Evolutionary conservation across 192 early-diverging fungal genomes (phyloP).

Genomic region (Funneliformis geosporum): DNA sequence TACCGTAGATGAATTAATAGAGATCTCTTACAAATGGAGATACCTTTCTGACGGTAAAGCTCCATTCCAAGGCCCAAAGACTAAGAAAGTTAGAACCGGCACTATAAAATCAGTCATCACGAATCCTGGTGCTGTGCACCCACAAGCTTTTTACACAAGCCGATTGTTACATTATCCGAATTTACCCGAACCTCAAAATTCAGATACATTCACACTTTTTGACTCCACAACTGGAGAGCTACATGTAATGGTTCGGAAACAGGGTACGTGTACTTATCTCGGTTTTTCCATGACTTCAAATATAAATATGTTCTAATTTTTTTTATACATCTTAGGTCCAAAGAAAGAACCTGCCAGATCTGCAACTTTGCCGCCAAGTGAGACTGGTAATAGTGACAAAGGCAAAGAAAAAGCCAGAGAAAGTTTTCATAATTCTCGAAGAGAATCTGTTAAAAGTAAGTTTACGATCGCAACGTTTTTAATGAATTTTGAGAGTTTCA

Average conservation of each 20-base stretch:
- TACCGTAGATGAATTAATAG: slow-evolving; percentile 38
- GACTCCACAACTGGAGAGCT: slow-evolving; percentile 20
- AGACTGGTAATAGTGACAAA: not conserved
- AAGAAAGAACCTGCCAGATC: not conserved
- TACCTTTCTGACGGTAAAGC: slow-evolving; percentile 24
- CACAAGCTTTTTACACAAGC: slow-evolving; percentile 29
- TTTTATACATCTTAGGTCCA: not conserved
- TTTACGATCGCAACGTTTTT: not conserved
- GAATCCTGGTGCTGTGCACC: slow-evolving; percentile 6
- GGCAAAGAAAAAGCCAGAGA: not conserved
- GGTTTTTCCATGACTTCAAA: not conserved
- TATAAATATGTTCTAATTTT: not conserved
- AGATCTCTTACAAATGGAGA: slow-evolving; percentile 30
- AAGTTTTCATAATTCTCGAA: not conserved
- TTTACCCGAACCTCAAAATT: slow-evolving; percentile 23
- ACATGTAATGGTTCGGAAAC: slow-evolving; percentile 16
- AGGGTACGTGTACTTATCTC: not conserved
- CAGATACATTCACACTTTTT: slow-evolving; percentile 20
- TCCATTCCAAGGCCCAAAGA: slow-evolving; percentile 24
- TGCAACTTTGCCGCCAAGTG: too few relatives aligned
- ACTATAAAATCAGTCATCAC: not conserved
- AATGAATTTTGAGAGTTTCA: not conserved
- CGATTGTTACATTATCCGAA: slow-evolving; percentile 27
- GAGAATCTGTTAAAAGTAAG: not conserved
- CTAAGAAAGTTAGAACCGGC: slow-evolving; percentile 11